phyloP scores from a whole-genome alignment of 345 rosid genomes.

The Barbarea vulgaris region DNA sequence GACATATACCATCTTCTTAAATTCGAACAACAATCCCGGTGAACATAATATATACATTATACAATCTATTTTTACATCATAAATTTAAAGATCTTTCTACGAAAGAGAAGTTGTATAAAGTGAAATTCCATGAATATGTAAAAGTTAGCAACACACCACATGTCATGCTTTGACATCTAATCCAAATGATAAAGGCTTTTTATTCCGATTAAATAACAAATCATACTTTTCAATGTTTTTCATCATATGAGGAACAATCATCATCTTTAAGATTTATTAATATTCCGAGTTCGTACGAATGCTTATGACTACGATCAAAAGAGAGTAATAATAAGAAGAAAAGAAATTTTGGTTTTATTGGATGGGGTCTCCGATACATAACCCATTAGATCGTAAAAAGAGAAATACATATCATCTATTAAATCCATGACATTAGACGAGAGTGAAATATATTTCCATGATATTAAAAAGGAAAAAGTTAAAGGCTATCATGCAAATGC shows the following conservation, averaged over 20 bases:
- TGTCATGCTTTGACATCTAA: slow-evolving; percentile 35
- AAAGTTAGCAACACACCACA: slow-evolving; percentile 32
- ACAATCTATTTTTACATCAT: background rate
- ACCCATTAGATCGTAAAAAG: background rate
- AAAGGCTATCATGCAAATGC: slow-evolving; percentile 22
- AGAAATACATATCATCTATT: slow-evolving; percentile 11
- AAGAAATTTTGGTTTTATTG: background rate
- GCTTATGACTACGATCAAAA: slow-evolving; percentile 18
- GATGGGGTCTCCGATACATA: slow-evolving; percentile 27
- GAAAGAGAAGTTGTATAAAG: background rate
- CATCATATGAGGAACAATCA: slow-evolving; percentile 33
- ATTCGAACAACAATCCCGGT: background rate
- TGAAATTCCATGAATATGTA: slow-evolving; percentile 6
- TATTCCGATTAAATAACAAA: slow-evolving; percentile 2
- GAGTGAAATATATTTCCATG: background rate
- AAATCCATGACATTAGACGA: background rate
- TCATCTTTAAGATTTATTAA: slow-evolving; percentile 26
- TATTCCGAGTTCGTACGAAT: slow-evolving; percentile 24
- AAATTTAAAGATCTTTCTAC: background rate
- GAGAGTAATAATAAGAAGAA: slow-evolving; percentile 5
- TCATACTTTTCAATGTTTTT: slow-evolving; percentile 12
- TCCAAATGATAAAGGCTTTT: background rate
- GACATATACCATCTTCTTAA: background rate
- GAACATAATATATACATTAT: background rate
- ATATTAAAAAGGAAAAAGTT: background rate